phyloP scores from a whole-genome alignment of 2,329 filamentous ascomycete genomes.

The Cercospora citrullina region DNA sequence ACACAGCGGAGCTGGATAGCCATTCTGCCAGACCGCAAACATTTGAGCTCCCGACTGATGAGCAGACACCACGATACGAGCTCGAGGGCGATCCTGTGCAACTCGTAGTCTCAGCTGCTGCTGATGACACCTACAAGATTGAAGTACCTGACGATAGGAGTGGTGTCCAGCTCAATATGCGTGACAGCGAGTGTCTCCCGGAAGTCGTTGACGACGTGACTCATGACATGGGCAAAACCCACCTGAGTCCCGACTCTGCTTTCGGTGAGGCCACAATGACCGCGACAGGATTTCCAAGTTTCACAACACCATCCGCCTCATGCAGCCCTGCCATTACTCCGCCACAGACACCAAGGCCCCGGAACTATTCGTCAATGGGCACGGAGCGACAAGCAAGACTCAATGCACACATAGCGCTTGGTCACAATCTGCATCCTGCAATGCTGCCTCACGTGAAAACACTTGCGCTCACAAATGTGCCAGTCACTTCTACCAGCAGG shows the following conservation, averaged over 20 bases:
- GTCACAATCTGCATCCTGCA: slow-evolving; percentile 52
- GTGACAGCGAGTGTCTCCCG: slow-evolving; percentile 49
- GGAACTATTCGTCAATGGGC: slow-evolving; percentile 36
- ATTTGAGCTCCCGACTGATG: slow-evolving; percentile 32
- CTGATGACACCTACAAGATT: slow-evolving; percentile 37
- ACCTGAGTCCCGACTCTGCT: slow-evolving; percentile 28
- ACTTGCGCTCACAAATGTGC: slow-evolving; percentile 59
- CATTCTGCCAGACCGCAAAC: slow-evolving; percentile 26
- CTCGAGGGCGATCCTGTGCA: slow-evolving; percentile 41
- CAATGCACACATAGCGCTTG: slow-evolving; percentile 27
- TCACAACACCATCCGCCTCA: slow-evolving; percentile 9
- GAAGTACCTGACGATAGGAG: not conserved
- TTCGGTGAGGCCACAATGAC: slow-evolving; percentile 22
- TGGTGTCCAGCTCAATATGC: slow-evolving; percentile 34
- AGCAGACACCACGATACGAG: slow-evolving; percentile 38
- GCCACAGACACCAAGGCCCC: slow-evolving; percentile 21
- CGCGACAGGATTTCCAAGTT: slow-evolving; percentile 4
- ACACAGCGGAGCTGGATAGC: slow-evolving; percentile 36
- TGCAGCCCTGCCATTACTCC: slow-evolving; percentile 14
- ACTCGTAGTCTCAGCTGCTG: slow-evolving; percentile 37
- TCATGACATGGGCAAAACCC: slow-evolving; percentile 20
- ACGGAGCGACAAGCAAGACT: slow-evolving; percentile 35
- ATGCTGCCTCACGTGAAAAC: slow-evolving; percentile 57
- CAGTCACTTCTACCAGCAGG: slow-evolving; percentile 37
- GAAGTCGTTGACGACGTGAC: slow-evolving; percentile 43